A percentile compares a stretch with the other conserved stretches of the same genome.
phyloP scores from a whole-genome alignment of 2,329 filamentous ascomycete species.

The Pestalotiopsis sp. region DNA sequence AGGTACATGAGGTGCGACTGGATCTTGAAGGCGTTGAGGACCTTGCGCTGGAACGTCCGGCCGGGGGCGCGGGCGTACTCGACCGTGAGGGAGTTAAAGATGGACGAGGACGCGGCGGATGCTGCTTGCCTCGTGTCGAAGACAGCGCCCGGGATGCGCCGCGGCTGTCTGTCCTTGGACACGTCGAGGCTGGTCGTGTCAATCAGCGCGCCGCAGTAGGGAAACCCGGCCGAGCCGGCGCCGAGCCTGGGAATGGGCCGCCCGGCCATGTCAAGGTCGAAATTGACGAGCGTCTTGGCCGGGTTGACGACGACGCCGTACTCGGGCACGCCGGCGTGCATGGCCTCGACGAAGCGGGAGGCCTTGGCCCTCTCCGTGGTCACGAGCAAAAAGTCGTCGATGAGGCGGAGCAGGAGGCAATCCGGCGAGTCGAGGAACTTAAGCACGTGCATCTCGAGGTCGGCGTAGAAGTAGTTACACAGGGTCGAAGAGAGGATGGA shows the following conservation, averaged over 20 bases:
- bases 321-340: constrained; percentile 76
- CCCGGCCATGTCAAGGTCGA: constrained; percentile 63
- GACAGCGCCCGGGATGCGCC: constrained; percentile 8
- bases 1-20: constrained; percentile 85
- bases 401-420: constrained; percentile 65
- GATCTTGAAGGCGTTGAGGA: constrained; percentile 77
- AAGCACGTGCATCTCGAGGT: constrained; percentile 73
- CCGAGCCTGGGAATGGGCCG: constrained; percentile 50
- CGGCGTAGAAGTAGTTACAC: constrained; percentile 95
- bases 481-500: constrained; percentile 84
- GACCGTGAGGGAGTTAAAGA: constrained; percentile 77
- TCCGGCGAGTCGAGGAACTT: constrained; percentile 62
- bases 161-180: constrained; percentile 57
- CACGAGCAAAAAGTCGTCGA: constrained; percentile 92
- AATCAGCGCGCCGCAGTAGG: constrained; percentile 85
- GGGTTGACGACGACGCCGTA: constrained; percentile 81
- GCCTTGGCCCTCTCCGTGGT: constrained; percentile 71
- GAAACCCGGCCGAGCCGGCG: constrained; percentile 56
- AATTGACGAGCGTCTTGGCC: constrained; percentile 83
- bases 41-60: constrained; percentile 77
- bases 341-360: constrained; percentile 70
- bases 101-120: constrained; percentile 35
- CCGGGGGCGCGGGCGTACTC: constrained; percentile 74
- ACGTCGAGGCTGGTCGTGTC: constrained; percentile 76
- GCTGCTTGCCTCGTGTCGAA: neutral